Base-by-base conservation (phyloP, 208 protist species). In the Trypanosoma scelopori region DNA sequence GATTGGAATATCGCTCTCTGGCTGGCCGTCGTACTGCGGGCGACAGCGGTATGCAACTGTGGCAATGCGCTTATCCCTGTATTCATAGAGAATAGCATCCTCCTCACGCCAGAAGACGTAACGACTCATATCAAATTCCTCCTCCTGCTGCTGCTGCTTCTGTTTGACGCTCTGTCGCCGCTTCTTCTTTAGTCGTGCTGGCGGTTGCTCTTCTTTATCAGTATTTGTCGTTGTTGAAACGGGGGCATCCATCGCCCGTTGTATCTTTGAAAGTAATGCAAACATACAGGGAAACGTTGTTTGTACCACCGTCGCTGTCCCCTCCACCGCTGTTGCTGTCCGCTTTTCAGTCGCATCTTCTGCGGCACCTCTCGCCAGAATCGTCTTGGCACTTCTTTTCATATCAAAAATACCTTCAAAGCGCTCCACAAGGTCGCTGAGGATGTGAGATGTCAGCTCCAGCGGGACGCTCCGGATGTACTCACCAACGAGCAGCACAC, bases 91-190 rank as follows among this genome's bases (percentile, higher is more conserved):
- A 23, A 93, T 67, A 43, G 67, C 65, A 41, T 92, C 91, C 74
- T 96, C 87, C 74, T 93, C 82, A n/a, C 87, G 78, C 88, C 91
- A 96, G 59, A 96, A 96, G 55, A 91, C 70, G 64, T 89, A 93
- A 45, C 81, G 63, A 16, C 49, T 66, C 20, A 92, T 70, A 58
- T 90, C 85, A n/a, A 78, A 71, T 23, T 66, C 55, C 25, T 78
- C 68, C 12, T 47, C 56, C 57, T 18, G 55, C 18, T 55, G 64
- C 61, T 18, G 55, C 45, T 18, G 55, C 18, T 55, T 59, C 61
- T 18, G 55, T 46, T 15, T n/a, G 18, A 20, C 27, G 48, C 43
- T 49, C 30, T 63, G 46, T 52, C 64, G 55, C 71, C 39, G 47
- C 45, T 28, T 63, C 55, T 45, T 72, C 65, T 52, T 55, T 30